phyloP scores from a whole-genome alignment of 164 flowering plant species.

The Euptelea pleiosperma region DNA sequence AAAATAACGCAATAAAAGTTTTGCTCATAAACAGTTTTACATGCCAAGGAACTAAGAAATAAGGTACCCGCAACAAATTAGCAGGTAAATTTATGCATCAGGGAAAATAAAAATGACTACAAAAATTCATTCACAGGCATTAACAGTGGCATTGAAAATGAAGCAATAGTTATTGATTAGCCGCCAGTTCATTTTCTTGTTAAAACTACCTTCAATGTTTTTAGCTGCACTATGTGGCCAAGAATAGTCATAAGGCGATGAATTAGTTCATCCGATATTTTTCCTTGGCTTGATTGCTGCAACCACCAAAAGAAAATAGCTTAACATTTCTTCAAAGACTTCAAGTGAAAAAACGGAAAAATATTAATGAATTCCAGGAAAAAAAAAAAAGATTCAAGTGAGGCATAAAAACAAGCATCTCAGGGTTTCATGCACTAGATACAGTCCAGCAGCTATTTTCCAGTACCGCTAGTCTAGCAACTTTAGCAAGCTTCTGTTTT shows the following conservation, averaged over 20 bases:
- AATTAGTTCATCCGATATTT: slow-evolving; percentile 71
- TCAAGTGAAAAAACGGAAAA: not conserved
- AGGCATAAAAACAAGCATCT: slow-evolving; percentile 3
- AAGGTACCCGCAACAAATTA: too few species aligned
- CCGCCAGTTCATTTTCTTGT: not conserved
- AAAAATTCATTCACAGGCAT: not conserved
- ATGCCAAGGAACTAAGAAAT: too few species aligned
- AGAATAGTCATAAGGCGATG: slow-evolving; percentile 82
- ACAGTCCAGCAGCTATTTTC: not conserved
- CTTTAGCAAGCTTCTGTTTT: slow-evolving; percentile 95
- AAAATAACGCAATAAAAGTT: not conserved
- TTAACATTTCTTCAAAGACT: slow-evolving; percentile 3
- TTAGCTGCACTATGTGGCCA: slow-evolving; percentile 84
- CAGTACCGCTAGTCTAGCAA: slow-evolving; percentile 93
- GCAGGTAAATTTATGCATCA: not conserved
- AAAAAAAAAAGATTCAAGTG: not conserved
- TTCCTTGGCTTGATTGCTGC: slow-evolving; percentile 85
- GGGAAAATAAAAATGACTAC: not conserved
- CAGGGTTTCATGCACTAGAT: not conserved
- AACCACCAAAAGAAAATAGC: slow-evolving; percentile 14
- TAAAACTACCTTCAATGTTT: slow-evolving; percentile 71
- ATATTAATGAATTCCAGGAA: not conserved
- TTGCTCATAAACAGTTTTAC: not conserved
- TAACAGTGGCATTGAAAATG: not conserved
- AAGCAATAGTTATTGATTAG: not conserved